Conservation (phyloP, 768 basidiomycete genomes). For the Hygrocybe punicea region DNA sequence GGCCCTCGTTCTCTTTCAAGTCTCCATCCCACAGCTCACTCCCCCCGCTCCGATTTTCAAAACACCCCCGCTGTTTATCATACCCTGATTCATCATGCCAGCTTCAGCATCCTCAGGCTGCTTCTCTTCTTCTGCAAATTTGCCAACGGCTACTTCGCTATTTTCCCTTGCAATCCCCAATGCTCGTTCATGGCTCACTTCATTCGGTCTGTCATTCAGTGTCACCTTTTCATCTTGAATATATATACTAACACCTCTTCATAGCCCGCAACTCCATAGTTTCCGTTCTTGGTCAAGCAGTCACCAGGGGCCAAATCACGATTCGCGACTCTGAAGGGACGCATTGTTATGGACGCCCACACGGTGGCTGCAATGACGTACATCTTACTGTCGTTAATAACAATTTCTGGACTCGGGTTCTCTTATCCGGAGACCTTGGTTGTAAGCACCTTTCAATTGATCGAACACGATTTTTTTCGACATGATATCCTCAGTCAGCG, state of each 20-base stretch:
- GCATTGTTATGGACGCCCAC: constrained; percentile 54
- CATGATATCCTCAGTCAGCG: constrained; percentile 48
- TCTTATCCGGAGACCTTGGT: constrained; percentile 62
- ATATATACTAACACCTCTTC: constrained; percentile 6
- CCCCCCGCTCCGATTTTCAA: constrained; percentile 11
- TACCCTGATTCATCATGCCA: constrained; percentile 16
- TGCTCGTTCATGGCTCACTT: constrained; percentile 47
- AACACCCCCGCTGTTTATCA: too few relatives aligned
- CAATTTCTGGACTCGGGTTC: constrained; percentile 65
- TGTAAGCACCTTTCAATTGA: constrained; percentile 42
- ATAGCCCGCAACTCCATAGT: constrained; percentile 61
- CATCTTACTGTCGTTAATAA: constrained; percentile 54
- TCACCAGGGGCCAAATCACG: constrained; percentile 57
- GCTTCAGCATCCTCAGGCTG: constrained; percentile 40
- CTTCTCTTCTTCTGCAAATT: constrained; percentile 43
- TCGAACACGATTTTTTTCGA: background rate
- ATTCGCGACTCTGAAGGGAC: constrained; percentile 59
- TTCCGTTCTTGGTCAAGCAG: constrained; percentile 54
- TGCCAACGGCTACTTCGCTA: constrained; percentile 42
- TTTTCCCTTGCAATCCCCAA: constrained; percentile 45
- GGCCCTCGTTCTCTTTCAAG: background rate
- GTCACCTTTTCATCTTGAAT: constrained; percentile 3
- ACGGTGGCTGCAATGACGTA: constrained; percentile 60
- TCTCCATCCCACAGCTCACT: background rate
- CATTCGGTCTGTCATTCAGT: constrained; percentile 42